A percentile compares a stretch with the other conserved stretches of the same genome.
Evolutionary conservation across 2,329 filamentous ascomycete species (phyloP).

Genomic region (Scleromitrula shiraiana): DNA sequence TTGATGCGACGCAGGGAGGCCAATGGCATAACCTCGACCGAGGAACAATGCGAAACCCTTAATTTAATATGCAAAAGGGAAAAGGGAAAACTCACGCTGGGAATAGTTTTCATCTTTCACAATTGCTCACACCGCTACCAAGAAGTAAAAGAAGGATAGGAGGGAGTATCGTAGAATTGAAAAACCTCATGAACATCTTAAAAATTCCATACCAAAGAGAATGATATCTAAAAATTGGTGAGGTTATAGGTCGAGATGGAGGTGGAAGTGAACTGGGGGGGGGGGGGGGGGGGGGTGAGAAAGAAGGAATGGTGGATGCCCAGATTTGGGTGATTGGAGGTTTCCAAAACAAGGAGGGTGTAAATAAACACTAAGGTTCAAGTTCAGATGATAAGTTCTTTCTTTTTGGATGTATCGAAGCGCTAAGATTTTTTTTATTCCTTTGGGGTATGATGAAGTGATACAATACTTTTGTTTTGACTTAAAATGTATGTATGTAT

Average conservation of each 20-base stretch:
- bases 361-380: not conserved
- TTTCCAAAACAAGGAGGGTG: not conserved
- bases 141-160: slow-evolving; percentile 19
- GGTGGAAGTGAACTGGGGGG: not conserved
- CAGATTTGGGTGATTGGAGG: not conserved
- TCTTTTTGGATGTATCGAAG: not conserved
- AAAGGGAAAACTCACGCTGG: slow-evolving; percentile 24
- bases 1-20: slow-evolving; percentile 2
- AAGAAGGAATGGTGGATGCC: slow-evolving; percentile 7
- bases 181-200: slow-evolving; percentile 24
- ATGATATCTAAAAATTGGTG: no score
- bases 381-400: slow-evolving; percentile 1
- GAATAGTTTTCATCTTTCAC: slow-evolving; percentile 28
- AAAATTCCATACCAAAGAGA: slow-evolving; percentile 19
- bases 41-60: not conserved
- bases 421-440: not conserved
- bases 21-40: not conserved
- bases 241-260: not conserved
- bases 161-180: slow-evolving; percentile 17
- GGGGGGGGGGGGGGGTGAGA: not conserved
- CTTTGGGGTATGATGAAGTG: not conserved
- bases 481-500: no score
- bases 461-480: not conserved
- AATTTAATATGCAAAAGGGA: not conserved
- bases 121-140: slow-evolving; percentile 15